phyloP scores from a whole-genome alignment of 2,329 filamentous ascomycete species.

The Cladorrhinum sp. region DNA sequence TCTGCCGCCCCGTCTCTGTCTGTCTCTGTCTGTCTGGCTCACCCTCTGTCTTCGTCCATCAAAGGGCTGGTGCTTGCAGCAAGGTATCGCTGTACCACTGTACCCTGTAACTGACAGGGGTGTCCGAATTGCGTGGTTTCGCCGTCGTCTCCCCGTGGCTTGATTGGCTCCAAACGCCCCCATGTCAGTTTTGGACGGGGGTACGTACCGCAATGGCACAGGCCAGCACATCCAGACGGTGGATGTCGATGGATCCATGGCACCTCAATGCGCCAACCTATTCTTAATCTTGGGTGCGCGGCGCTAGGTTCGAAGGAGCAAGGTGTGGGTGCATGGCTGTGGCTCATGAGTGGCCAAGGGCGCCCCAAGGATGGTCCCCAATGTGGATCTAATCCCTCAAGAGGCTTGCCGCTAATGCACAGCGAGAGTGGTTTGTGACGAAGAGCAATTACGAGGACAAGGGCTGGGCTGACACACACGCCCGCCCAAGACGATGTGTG shows the following conservation, averaged over 20 bases:
- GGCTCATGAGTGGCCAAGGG: slow-evolving; percentile 15
- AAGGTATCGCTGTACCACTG: neutral
- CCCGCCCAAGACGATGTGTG: slow-evolving; percentile 24
- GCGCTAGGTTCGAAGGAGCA: slow-evolving; percentile 33
- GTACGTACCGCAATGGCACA: slow-evolving; percentile 18
- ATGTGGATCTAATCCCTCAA: slow-evolving; percentile 29
- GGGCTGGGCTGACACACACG: slow-evolving; percentile 48
- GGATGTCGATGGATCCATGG: slow-evolving; percentile 27
- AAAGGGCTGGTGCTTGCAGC: slow-evolving; percentile 9
- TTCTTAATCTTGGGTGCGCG: slow-evolving; percentile 38
- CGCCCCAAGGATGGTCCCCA: slow-evolving; percentile 22
- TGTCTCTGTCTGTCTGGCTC: too few relatives aligned
- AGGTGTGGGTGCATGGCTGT: slow-evolving; percentile 28
- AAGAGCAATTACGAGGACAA: slow-evolving; percentile 49
- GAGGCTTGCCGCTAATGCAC: slow-evolving; percentile 27
- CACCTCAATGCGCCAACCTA: slow-evolving; percentile 40
- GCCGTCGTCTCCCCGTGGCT: slow-evolving; percentile 18
- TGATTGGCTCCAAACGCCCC: slow-evolving; percentile 26
- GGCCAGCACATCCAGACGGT: slow-evolving; percentile 28
- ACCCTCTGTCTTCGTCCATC: too few relatives aligned
- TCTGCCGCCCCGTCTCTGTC: slow-evolving; percentile 28
- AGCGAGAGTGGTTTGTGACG: slow-evolving; percentile 40
- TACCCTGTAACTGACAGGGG: slow-evolving; percentile 6
- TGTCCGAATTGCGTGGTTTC: slow-evolving; percentile 27
- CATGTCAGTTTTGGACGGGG: slow-evolving; percentile 25